phyloP scores from a whole-genome alignment of 306 rosid genomes.

The Oxytropis ochrocephala region DNA sequence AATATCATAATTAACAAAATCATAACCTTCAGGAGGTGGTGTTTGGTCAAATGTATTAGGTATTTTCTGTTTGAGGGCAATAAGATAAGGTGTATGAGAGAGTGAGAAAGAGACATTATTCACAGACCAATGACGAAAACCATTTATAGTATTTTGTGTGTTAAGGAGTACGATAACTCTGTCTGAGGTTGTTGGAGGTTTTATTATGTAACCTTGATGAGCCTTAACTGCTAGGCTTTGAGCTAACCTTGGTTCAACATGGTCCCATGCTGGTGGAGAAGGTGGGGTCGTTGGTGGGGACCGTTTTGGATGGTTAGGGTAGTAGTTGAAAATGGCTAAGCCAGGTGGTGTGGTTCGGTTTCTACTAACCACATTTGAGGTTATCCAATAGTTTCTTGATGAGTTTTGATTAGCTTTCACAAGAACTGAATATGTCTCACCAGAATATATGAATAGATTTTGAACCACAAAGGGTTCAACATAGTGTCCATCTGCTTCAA shows the following conservation, averaged over 20 bases:
- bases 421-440: constrained; percentile 86
- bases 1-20: constrained; percentile 48
- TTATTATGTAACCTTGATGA: constrained; percentile 30
- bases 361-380: constrained; percentile 58
- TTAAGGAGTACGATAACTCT: constrained; percentile 70
- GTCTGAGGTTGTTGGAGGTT: constrained; percentile 60
- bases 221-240: constrained; percentile 70
- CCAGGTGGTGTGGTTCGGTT: constrained; percentile 59
- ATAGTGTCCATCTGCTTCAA: constrained; percentile 89
- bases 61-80: constrained; percentile 49
- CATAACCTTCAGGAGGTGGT: constrained; percentile 58
- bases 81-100: constrained; percentile 76
- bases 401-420: constrained; percentile 68
- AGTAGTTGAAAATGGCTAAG: constrained; percentile 60
- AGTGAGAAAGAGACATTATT: constrained; percentile 68
- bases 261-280: constrained; percentile 57
- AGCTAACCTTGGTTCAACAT: constrained; percentile 21
- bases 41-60: constrained; percentile 39
- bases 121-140: constrained; percentile 40
- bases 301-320: constrained; percentile 70
- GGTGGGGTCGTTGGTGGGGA: constrained; percentile 51
- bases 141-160: constrained; percentile 54
- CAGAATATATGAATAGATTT: constrained; percentile 69
- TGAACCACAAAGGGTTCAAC: constrained; percentile 76
- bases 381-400: constrained; percentile 72